Percentiles rank a stretch among this genome's conserved stretches.
phyloP scores from a whole-genome alignment of 164 flowering plant genomes.

The Liquidambar formosana region DNA sequence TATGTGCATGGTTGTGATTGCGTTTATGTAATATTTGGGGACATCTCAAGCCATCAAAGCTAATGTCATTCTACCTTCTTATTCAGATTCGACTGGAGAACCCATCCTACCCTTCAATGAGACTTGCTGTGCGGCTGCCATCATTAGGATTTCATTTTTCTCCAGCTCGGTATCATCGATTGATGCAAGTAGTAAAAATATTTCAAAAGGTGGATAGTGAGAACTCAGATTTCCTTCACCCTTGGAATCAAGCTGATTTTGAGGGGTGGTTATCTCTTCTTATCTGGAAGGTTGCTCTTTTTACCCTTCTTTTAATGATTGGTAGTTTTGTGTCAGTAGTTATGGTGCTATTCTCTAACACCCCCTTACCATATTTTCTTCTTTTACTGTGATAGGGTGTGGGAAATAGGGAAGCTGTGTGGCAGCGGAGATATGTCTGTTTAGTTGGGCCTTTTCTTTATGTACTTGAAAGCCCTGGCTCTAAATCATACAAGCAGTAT shows the following conservation, averaged over 20 bases:
- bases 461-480: conserved; percentile 71
- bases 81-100: conserved; percentile 65
- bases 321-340: conserved; percentile 1
- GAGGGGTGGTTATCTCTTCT: conserved; percentile 91
- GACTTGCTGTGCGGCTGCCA: conserved; percentile 81
- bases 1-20: background rate
- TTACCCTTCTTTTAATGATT: background rate
- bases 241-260: conserved; percentile 93
- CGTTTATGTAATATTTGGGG: background rate
- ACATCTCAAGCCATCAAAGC: background rate
- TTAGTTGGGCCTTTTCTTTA: conserved; percentile 88
- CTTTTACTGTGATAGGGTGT: conserved; percentile 61
- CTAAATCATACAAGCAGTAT: conserved; percentile 78
- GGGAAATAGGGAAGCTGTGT: conserved; percentile 92
- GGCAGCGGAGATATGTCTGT: conserved; percentile 86
- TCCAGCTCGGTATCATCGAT: conserved; percentile 94
- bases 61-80: conserved; percentile 8
- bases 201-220: conserved; percentile 60
- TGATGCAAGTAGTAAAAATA: conserved; percentile 82
- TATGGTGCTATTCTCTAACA: background rate
- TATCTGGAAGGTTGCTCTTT: conserved; percentile 67
- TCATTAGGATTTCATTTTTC: conserved; percentile 89
- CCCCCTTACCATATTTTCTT: conserved; percentile 1
- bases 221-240: conserved; percentile 43
- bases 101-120: conserved; percentile 74